Base-by-base conservation (phyloP, 352 stramenopile species). In the Globisporangium polare region DNA sequence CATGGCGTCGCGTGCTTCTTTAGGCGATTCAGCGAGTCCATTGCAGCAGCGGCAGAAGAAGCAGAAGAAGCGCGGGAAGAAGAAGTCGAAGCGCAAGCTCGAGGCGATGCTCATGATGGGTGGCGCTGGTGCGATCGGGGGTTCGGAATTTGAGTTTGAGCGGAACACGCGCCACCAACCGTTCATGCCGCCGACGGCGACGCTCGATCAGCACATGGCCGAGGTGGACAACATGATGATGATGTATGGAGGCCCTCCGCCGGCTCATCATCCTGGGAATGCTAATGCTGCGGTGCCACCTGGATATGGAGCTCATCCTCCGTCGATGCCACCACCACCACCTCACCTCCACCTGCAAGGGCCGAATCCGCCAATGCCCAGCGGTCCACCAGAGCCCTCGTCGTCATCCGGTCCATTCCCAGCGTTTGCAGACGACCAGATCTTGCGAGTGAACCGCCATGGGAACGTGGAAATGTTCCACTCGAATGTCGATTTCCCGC, bases 31-130 rank as follows among this genome's bases (percentile, higher is more conserved):
- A 26, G 22, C 31, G 2, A 58, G 52, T 35, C 37, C 26, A 5
- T 46, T 17, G 8, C 50, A 72, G 20, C 39, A 60, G 35, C 52
- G 41, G 29, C 45, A 35, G 24, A 89, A 88, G 58, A 88, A 88
- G 63, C 76, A 80, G 31, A 92, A 92, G 62, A 90, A 90, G 47
- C 80, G 81, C 2, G 79, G 83, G 6, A 88, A 88, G 55, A 94
- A 92, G 63, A 89, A 88, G 52, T 63, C 67, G 0, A 93, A 93
- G 57, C 80, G 84, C 18, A 91, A 93, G 53, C 53, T 83, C 15
- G 83, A 88, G 1, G 64, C 67, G n/a, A 83, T 86, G 71, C 58
- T 80, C 67, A 58, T 78, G 39, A 60, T 69, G 65, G 35, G 60
- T 29, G 35, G 29, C 4, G 27, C n/a, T 3, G 22, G 33, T n/a